These are phyloP conservation scores for Diospyros lotus DNA, from an alignment of 148 eudicot genomes.

Conservation along the genomic window DNA sequence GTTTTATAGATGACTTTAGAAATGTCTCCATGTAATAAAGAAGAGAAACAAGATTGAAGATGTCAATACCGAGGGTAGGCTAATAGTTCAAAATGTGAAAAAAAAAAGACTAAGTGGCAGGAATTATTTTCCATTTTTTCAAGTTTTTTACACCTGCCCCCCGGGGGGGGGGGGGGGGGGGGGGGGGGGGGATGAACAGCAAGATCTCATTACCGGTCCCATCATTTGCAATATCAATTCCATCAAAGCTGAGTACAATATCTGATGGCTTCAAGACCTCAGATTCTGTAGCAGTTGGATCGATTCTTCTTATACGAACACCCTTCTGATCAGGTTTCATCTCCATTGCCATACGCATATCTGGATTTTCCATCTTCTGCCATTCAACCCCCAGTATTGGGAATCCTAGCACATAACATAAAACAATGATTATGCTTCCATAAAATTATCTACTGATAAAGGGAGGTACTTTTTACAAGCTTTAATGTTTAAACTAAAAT, in stretches of 20 bases:
- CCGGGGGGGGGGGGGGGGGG: not conserved
- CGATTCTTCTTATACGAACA: conserved; percentile 81
- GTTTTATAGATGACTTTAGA: too few relatives aligned
- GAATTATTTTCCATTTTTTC: not conserved
- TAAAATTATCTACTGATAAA: not conserved
- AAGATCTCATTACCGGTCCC: conserved; percentile 60
- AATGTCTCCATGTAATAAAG: too few relatives aligned
- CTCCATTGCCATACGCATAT: conserved; percentile 64
- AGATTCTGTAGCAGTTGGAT: conserved; percentile 76
- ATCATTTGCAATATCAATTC: conserved; percentile 84
- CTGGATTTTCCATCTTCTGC: conserved; percentile 97
- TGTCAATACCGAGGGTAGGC: too few relatives aligned
- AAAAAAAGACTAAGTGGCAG: not conserved
- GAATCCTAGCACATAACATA: conserved; percentile 44
- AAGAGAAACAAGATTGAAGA: too few relatives aligned
- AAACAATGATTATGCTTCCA: not conserved
- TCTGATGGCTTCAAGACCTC: conserved; percentile 70
- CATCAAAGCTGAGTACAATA: conserved; percentile 84
- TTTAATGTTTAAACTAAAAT: not conserved
- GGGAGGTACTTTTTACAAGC: too few relatives aligned
- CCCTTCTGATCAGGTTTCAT: conserved; percentile 88
- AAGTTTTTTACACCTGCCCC: too few relatives aligned
- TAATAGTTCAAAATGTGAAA: not conserved
- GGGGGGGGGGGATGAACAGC: not conserved
- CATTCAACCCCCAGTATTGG: conserved; percentile 90